A percentile compares a stretch with the other conserved stretches of the same genome.
These are phyloP conservation scores for Elongisporangium undulatum DNA, from an alignment of 352 stramenopile species.

Conservation along the genomic window DNA sequence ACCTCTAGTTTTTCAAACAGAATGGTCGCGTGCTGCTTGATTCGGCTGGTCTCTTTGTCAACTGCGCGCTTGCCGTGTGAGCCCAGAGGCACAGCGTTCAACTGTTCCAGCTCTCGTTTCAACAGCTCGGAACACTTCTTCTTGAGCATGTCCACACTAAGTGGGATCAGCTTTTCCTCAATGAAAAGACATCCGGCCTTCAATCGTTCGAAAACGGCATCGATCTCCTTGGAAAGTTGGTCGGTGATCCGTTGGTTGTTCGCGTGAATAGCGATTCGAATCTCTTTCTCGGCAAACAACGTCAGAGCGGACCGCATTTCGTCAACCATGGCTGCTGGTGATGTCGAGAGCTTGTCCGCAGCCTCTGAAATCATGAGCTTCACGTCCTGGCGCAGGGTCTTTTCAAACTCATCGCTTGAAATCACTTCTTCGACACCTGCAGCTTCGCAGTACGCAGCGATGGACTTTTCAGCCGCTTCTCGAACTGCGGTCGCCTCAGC, in stretches of 20 bases:
- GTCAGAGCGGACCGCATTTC: slow-evolving; percentile 54
- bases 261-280: slow-evolving; percentile 57
- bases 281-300: slow-evolving; percentile 57
- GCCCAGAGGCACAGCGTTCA: slow-evolving; percentile 45
- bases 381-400: slow-evolving; percentile 46
- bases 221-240: slow-evolving; percentile 46
- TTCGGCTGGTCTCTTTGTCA: slow-evolving; percentile 46
- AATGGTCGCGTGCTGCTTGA: slow-evolving; percentile 53
- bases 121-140: slow-evolving; percentile 51
- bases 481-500: slow-evolving; percentile 64
- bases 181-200: slow-evolving; percentile 51
- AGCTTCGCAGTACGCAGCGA: slow-evolving; percentile 64
- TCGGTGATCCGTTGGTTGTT: slow-evolving; percentile 66
- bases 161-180: slow-evolving; percentile 55
- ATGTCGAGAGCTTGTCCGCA: slow-evolving; percentile 40
- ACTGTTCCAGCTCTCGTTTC: slow-evolving; percentile 30
- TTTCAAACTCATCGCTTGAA: slow-evolving; percentile 50
- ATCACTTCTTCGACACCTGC: slow-evolving; percentile 54
- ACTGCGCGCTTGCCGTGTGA: slow-evolving; percentile 41
- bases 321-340: slow-evolving; percentile 44
- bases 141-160: slow-evolving; percentile 43
- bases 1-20: slow-evolving; percentile 76
- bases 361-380: slow-evolving; percentile 54
- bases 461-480: slow-evolving; percentile 54
- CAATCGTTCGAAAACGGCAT: slow-evolving; percentile 48